Base-by-base conservation (phyloP, 441 rosid species). In the Raphanus hybrid region DNA sequence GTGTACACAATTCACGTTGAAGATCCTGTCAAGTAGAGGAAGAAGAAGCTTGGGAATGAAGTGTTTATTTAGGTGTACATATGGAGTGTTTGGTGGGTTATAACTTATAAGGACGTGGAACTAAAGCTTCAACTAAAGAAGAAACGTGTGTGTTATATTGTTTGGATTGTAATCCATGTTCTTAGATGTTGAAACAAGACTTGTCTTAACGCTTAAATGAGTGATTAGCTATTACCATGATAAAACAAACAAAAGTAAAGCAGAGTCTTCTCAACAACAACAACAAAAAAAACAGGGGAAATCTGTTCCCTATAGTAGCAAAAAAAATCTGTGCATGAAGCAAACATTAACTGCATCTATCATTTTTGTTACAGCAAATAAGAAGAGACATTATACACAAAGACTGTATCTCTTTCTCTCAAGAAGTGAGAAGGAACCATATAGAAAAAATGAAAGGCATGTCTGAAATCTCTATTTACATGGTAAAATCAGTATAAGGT, bases 401-500 rank as follows among this genome's bases (percentile, higher is more conserved):
- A 66, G 45, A 59, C 68, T 58, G 14, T 45, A 6, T 77, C 81
- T 71, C 81, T 77, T 70, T 77, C 76, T 77, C 76, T 48, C 76
- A 58, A 77, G 55, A 71, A 77, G 72, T 32, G 76, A 77, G 80
- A 77, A 77, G 80, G 76, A 77, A 71, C 67, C 63, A 65, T 64
- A 20, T n/a, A 70, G 45, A 69, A 7, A 15, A 54, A 15, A 7
- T 18, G 32, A 1, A 35, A 35, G 3, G 64, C 26, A 68, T 68
- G 61, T 16, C 10, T 23, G 45, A 39, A 77, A 2, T 65, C 68
- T 62, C 27, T 74, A 62, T 73, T 70, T 4, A 23, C 67, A 82
- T 35, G 76, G 77, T 20, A 78, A 23, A 23, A 73, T 64, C 82
- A 84, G 67, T 83, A 77, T 62, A 94, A 84, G 54, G 73, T 84